Base-by-base conservation (phyloP, 2,329 filamentous ascomycete genomes). In the Monosporascus sp. region DNA sequence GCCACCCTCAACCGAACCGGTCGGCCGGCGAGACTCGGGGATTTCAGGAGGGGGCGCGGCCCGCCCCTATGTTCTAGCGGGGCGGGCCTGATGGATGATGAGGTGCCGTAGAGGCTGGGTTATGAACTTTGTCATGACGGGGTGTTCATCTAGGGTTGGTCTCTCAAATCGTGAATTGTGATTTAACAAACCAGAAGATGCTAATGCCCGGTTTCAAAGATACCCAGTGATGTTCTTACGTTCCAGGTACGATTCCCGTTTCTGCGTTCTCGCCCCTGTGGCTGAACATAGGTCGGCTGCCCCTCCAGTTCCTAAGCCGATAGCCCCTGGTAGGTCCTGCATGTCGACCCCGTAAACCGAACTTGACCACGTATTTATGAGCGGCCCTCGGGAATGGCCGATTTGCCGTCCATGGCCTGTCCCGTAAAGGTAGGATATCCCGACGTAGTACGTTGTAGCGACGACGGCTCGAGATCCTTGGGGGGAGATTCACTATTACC, bases 121-220 rank as follows among this genome's bases (percentile, higher is more conserved):
- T 35, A 14, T 14, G 31, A 35, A 35, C 31, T 14, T 14, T 35
- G 14, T 35, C 31, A 5, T 14, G 40, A 43, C 22, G 15, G 20
- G 15, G 22, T 7, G 6, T 52, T 9, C 40, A 38, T 50, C 45
- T 63, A 65, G 66, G 70, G 69, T 72, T 70, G 66, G 69, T 71
- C 68, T 70, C 68, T 69, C 68, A 60, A 63, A 61, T 59, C 53
- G 54, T 50, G 49, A 54, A 52, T 49, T 48, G 50, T 37, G 50
- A n/a, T 60, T 51, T 49, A 28, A 44, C 47, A 59, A 58, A 57
- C 48, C 52, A 47, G 49, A 64, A 62, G 55, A 65, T 66, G 64
- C 65, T 68, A 67, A 67, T 68, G 57, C 54, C 49, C 54, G 8
- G 43, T 37, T 50, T 48, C 52, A 45, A 63, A 62, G 59, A 57